These are phyloP conservation scores for Nigrograna mackinnonii DNA, from an alignment of 2,329 filamentous ascomycete genomes.

Conservation along the genomic window DNA sequence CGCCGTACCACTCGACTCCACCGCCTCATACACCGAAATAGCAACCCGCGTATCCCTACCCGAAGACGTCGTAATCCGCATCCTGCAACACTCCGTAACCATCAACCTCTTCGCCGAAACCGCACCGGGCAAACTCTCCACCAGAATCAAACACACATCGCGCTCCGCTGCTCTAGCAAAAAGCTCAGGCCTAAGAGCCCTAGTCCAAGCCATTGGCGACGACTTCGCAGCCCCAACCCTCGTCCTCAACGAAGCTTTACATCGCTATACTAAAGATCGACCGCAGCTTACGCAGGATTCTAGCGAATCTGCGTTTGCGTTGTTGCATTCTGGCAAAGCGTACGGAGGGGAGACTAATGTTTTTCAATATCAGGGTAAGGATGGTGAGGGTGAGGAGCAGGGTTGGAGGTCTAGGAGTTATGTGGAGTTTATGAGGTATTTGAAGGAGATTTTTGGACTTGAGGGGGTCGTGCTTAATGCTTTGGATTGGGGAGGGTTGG, in stretches of 20 bases:
- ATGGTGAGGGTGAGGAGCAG: constrained; percentile 29
- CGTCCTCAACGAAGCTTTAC: constrained; percentile 28
- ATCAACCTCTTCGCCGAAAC: constrained; percentile 39
- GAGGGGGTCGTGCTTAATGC: constrained; percentile 27
- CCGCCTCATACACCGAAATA: constrained; percentile 43
- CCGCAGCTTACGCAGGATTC: constrained; percentile 21
- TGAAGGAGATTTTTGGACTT: constrained; percentile 35
- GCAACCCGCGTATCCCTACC: constrained; percentile 27
- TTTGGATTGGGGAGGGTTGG: constrained; percentile 28
- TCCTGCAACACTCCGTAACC: constrained; percentile 39
- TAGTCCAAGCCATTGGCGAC: constrained; percentile 28
- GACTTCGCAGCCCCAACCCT: constrained; percentile 31
- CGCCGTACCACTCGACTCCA: constrained; percentile 52
- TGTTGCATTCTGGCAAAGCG: constrained; percentile 27
- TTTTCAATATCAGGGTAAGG: constrained; percentile 36
- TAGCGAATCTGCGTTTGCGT: constrained; percentile 29
- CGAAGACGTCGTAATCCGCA: constrained; percentile 29
- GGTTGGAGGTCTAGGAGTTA: constrained; percentile 35
- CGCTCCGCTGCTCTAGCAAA: constrained; percentile 32
- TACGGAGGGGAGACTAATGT: constrained; percentile 25
- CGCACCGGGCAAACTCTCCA: constrained; percentile 11
- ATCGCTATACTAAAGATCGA: constrained; percentile 28
- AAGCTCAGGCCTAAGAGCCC: constrained; percentile 23
- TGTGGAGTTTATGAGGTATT: constrained; percentile 35
- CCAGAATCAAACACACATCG: constrained; percentile 27